Evolutionary conservation across 495 filamentous ascomycete genomes (phyloP).

Genomic region (Penicillium waksmanii): DNA sequence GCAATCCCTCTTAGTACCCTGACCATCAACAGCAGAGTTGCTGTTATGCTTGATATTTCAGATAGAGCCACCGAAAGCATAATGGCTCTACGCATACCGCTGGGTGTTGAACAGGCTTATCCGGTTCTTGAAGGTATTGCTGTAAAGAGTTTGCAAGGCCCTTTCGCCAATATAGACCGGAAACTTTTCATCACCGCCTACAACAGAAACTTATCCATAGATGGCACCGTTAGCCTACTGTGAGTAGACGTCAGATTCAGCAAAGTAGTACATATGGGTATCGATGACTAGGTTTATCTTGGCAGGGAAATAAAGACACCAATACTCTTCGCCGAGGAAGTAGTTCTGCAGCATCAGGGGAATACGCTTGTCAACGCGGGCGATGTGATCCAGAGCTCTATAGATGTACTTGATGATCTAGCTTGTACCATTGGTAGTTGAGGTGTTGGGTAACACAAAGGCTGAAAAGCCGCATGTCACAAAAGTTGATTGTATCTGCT

Average conservation of each 20-base stretch:
- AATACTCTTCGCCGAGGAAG: conserved; percentile 21
- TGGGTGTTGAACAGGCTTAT: conserved; percentile 17
- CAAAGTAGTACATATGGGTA: conserved; percentile 22
- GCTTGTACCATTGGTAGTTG: conserved; percentile 17
- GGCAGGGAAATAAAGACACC: conserved; percentile 16
- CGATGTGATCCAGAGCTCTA: conserved; percentile 9
- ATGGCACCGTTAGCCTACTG: conserved; percentile 21
- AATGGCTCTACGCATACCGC: conserved; percentile 21
- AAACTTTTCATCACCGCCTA: conserved; percentile 22
- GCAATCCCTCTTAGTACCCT: conserved; percentile 17
- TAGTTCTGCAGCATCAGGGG: conserved; percentile 18
- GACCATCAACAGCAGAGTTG: conserved; percentile 18
- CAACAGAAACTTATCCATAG: conserved; percentile 17
- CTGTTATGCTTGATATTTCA: conserved; percentile 24
- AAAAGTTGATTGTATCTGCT: no score
- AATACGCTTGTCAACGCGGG: conserved; percentile 18
- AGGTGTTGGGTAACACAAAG: conserved; percentile 11
- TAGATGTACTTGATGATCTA: conserved; percentile 18
- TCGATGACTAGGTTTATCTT: conserved; percentile 21
- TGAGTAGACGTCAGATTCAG: conserved; percentile 21
- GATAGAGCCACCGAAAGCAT: conserved; percentile 17
- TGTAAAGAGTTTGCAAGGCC: conserved; percentile 24
- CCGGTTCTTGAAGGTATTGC: conserved; percentile 17
- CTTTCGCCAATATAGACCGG: conserved; percentile 21
- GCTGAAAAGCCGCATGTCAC: conserved; percentile 6